Conservation (phyloP, 192 early-diverging fungal species). For the Umbelopsis sp. region DNA sequence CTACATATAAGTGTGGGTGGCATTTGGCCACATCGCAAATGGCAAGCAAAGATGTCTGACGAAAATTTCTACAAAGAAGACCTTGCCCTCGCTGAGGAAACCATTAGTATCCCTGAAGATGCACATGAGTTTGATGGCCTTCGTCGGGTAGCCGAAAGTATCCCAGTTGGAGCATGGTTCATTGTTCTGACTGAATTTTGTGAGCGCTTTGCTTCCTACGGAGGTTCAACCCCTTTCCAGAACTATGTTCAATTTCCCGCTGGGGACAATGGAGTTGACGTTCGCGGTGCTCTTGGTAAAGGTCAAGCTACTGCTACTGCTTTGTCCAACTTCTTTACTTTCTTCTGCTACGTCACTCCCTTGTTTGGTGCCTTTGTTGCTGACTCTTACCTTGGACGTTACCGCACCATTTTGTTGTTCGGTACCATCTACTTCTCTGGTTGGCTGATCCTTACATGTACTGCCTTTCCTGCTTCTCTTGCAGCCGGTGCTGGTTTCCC, state of each 20-base stretch:
- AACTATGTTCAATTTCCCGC: conserved; percentile 55
- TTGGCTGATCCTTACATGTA: conserved; percentile 60
- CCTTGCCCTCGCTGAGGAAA: background rate
- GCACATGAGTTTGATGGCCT: conserved; percentile 42
- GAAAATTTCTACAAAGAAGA: background rate
- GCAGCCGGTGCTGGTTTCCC: conserved; percentile 58
- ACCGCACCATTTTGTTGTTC: conserved; percentile 71
- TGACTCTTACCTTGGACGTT: conserved; percentile 71
- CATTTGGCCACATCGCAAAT: no score
- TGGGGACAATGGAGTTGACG: conserved; percentile 37
- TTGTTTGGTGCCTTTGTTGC: conserved; percentile 61
- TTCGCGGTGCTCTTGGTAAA: conserved; percentile 51
- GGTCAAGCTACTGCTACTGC: conserved; percentile 61
- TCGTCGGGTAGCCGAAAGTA: conserved; percentile 50
- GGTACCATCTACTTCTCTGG: conserved; percentile 66
- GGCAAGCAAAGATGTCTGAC: background rate
- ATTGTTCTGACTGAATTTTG: conserved; percentile 63
- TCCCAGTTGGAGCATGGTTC: conserved; percentile 56
- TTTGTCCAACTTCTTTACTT: conserved; percentile 62
- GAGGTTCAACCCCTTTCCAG: conserved; percentile 60
- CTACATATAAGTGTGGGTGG: no score
- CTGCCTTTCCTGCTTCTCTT: conserved; percentile 59
- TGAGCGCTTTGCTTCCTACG: conserved; percentile 67
- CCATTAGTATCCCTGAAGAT: background rate
- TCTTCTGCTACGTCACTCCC: conserved; percentile 65